A percentile compares a stretch with the other conserved stretches of the same genome.
phyloP scores from a whole-genome alignment of 768 basidiomycete species.

The Thelephora aurantiotincta region DNA sequence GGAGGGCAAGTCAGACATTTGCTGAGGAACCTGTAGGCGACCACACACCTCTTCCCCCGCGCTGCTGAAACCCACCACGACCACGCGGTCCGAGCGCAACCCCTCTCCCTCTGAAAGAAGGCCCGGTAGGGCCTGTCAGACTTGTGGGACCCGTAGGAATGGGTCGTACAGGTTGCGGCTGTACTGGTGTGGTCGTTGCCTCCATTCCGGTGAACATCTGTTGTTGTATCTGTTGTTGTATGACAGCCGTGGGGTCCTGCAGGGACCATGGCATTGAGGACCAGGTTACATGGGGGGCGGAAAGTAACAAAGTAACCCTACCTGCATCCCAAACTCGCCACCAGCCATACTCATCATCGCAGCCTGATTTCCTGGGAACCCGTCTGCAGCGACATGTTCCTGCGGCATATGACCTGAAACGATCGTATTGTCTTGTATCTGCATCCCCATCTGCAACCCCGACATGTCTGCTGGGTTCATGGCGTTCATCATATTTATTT shows the following conservation, averaged over 20 bases:
- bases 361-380: constrained; percentile 10
- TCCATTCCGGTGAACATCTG: constrained; percentile 61
- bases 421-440: constrained; percentile 10
- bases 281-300: not conserved
- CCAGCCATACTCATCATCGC: constrained; percentile 29
- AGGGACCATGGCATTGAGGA: no score
- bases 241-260: not conserved
- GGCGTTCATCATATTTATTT: constrained; percentile 63
- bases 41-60: constrained; percentile 29
- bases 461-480: constrained; percentile 59
- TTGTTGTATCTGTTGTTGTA: constrained; percentile 32
- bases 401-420: constrained; percentile 3
- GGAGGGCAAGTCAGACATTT: not conserved
- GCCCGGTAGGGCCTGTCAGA: no score
- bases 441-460: constrained; percentile 27
- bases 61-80: constrained; percentile 22
- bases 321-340: constrained; percentile 65
- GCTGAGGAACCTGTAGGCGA: constrained; percentile 2
- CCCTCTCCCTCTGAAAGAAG: constrained; percentile 26
- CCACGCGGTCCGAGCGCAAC: constrained; percentile 25
- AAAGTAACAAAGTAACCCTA: constrained; percentile 18
- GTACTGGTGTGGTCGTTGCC: constrained; percentile 31
- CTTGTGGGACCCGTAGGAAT: constrained; percentile 19
- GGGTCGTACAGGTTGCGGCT: constrained; percentile 10
- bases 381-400: constrained; percentile 6